A percentile compares a stretch with the other conserved stretches of the same genome.
phyloP scores from a whole-genome alignment of 495 filamentous ascomycete species.

The Bombardia bombarda region DNA sequence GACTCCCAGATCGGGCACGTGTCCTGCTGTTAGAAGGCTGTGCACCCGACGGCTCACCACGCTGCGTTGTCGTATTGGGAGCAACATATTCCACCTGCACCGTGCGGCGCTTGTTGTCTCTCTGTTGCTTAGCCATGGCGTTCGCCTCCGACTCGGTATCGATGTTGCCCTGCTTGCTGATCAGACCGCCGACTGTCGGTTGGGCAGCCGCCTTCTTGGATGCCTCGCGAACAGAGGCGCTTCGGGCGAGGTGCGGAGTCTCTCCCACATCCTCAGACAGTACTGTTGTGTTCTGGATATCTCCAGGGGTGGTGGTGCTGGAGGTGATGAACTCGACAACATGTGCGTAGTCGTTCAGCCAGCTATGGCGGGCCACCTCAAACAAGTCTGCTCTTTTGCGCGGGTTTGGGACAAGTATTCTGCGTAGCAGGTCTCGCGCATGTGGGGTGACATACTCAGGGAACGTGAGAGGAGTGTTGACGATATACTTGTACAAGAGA shows the following conservation, averaged over 20 bases:
- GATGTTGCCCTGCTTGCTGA: constrained; percentile 66
- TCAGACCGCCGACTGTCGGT: constrained; percentile 55
- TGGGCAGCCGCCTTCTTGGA: constrained; percentile 54
- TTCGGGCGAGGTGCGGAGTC: constrained; percentile 62
- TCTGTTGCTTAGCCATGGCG: constrained; percentile 43
- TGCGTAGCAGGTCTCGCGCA: constrained; percentile 81
- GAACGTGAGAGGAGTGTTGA: constrained; percentile 93
- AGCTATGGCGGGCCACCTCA: constrained; percentile 95
- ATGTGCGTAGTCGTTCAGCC: constrained; percentile 92
- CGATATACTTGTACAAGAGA: constrained; percentile 97
- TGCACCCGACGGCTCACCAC: constrained; percentile 32
- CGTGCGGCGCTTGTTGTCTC: constrained; percentile 85
- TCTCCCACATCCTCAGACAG: constrained; percentile 56
- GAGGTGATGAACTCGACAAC: constrained; percentile 95
- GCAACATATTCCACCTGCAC: constrained; percentile 98
- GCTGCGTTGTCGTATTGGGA: constrained; percentile 71
- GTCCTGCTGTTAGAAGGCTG: constrained; percentile 31
- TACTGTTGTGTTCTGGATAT: constrained; percentile 77
- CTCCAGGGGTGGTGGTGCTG: constrained; percentile 76
- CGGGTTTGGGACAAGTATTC: constrained; percentile 95
- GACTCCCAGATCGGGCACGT: constrained; percentile 42
- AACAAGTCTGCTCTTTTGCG: constrained; percentile 93
- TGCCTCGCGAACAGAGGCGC: constrained; percentile 86
- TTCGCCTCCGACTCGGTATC: constrained; percentile 55
- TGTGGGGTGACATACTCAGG: constrained; percentile 99